phyloP scores from a whole-genome alignment of 1,284 basidiomycete genomes.

The Schizophyllum amplum region DNA sequence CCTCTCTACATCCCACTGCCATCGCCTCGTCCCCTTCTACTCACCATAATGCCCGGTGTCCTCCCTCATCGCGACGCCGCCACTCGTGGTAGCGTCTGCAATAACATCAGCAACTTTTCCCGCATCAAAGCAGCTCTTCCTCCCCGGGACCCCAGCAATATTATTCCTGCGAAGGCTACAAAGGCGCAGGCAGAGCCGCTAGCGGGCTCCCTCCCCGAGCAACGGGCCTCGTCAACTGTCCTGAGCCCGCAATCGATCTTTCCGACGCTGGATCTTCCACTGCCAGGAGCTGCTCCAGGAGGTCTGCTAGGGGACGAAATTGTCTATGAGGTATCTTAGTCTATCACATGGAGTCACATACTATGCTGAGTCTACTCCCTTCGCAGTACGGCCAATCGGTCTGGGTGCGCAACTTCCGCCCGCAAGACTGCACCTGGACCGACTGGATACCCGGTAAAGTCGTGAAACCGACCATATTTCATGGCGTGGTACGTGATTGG shows the following conservation, averaged over 20 bases:
- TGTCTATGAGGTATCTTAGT: too few species aligned
- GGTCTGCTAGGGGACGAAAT: neutral
- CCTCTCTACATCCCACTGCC: too few species aligned
- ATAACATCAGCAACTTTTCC: neutral
- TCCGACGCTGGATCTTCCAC: neutral
- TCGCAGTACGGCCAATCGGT: neutral
- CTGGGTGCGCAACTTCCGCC: neutral
- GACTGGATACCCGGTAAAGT: neutral
- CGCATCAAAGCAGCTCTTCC: too few species aligned
- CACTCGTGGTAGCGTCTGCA: neutral
- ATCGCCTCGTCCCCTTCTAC: neutral
- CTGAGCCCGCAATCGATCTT: neutral
- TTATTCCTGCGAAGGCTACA: too few species aligned
- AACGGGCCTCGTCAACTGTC: too few species aligned
- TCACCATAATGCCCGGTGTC: neutral
- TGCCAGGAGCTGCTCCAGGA: neutral
- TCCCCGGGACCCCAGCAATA: too few species aligned
- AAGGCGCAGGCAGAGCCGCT: too few species aligned
- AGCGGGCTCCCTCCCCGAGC: too few species aligned
- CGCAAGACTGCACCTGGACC: neutral
- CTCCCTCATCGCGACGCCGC: too few species aligned
- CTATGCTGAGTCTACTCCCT: too few species aligned
- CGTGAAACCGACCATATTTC: neutral
- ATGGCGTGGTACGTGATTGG: neutral
- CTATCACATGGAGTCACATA: too few species aligned